Base-by-base conservation (phyloP, 2,329 filamentous ascomycete genomes). In the Hirsutella thompsonii region DNA sequence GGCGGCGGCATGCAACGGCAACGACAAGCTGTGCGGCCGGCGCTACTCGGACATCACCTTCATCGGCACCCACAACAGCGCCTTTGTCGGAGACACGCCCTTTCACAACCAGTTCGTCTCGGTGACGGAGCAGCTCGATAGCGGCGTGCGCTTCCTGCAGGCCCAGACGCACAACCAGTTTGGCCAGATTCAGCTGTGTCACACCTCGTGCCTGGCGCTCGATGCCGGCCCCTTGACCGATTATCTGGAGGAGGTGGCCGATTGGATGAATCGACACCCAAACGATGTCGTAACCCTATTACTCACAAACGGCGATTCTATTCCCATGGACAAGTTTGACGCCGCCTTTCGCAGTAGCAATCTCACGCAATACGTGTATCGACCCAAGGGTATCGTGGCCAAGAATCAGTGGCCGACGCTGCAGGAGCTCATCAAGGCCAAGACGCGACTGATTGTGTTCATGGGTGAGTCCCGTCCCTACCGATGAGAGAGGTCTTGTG, bases 321-420 rank as follows among this genome's bases (percentile, higher is more conserved):
- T 82, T 11, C 60, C 70, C 1, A 67, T 80, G 32, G 58, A 66
- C 14, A 66, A 76, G 29, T 74, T 81, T 28, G 69, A 63, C 35
- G 59, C 65, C 10, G 64, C 69, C 5, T 83, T 81, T 50, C 58
- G 65, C 36, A 55, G 64, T 2, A 69, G 74, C 1, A 72, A 74
- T 11, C 64, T 85, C 42, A 69, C 68, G 34, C 50, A 67, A 18
- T 72, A 76, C 48, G 73, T 71, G 9, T 85, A 75, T 46, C 61
- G 61, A 1, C 72, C 78, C 0, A 57, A 64, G 8, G 52, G 54
- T 21, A 47, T 44, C 11, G 48, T 71, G 34, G 51, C 54, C n/a
- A 51, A 68, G 28, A 52, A 71, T 39, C 70, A 70, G 49, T 68
- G 86, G 84, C 83, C 83, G 58, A 88, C 83, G 0, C 64, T 89